Percentiles rank a stretch among this genome's conserved stretches.
Conservation (phyloP, 805 yeast species). For the Scheffersomyces amazonensis region DNA sequence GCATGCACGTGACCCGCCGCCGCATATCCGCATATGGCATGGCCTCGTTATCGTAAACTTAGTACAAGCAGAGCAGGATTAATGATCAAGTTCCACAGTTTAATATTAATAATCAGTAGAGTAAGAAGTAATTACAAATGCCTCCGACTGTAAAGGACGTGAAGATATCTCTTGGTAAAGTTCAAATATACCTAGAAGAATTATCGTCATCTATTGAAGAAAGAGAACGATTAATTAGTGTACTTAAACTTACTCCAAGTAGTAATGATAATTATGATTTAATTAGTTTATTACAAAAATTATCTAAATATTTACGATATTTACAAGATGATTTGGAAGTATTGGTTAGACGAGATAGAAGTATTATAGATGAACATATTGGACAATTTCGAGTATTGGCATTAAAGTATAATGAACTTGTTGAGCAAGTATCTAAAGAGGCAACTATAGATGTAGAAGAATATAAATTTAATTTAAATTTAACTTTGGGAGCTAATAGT, state of each 20-base stretch:
- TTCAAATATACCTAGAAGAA: conserved; percentile 7
- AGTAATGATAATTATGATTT: conserved; percentile 37
- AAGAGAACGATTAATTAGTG: conserved; percentile 23
- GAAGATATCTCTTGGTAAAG: conserved; percentile 5
- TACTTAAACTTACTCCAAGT: conserved; percentile 35
- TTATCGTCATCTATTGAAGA: conserved; percentile 31
- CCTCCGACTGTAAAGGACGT: conserved; percentile 5
- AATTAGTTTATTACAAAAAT: conserved; percentile 23
- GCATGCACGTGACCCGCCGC: no score
- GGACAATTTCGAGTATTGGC: conserved; percentile 8
- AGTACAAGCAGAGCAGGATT: no score
- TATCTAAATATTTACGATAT: conserved; percentile 24
- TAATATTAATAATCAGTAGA: no score
- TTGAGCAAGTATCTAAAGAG: conserved; percentile 20
- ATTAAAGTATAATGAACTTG: conserved; percentile 14
- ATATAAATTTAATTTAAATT: conserved; percentile 22
- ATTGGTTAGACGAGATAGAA: conserved; percentile 2
- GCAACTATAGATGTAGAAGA: conserved; percentile 27
- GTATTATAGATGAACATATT: conserved; percentile 3
- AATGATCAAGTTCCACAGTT: no score
- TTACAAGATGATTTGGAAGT: conserved; percentile 24
- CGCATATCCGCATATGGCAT: no score
- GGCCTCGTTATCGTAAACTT: no score
- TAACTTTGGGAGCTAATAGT: no score
- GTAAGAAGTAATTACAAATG: background rate